Conservation (phyloP, 306 rosid species). For the Ormosia emarginata region DNA sequence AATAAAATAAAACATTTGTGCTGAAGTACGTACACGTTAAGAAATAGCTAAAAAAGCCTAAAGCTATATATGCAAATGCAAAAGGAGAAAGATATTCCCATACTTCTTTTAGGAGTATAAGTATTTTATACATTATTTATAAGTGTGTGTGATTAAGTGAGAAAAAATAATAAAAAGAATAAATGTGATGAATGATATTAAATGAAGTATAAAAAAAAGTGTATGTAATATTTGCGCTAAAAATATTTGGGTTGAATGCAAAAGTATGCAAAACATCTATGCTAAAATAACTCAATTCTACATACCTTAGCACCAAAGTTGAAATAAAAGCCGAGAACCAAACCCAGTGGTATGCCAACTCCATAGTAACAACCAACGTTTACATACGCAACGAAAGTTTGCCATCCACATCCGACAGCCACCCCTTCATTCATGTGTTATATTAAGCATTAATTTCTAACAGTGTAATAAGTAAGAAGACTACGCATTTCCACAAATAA, state of each 20-base stretch:
- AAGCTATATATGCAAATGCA: background rate
- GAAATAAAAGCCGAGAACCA: constrained; percentile 61
- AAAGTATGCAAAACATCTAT: background rate
- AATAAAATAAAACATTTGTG: background rate
- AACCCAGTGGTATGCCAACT: constrained; percentile 66
- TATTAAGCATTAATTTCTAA: background rate
- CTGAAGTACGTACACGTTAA: too few relatives aligned
- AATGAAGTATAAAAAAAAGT: too few relatives aligned
- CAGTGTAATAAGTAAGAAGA: background rate
- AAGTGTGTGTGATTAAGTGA: too few relatives aligned
- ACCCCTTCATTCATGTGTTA: constrained; percentile 45
- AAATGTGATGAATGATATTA: too few relatives aligned
- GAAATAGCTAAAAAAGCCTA: background rate
- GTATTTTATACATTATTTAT: too few relatives aligned
- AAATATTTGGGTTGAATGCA: too few relatives aligned
- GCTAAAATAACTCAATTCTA: background rate
- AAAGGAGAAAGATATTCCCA: too few relatives aligned
- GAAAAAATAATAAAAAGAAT: too few relatives aligned
- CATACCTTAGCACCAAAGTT: constrained; percentile 66
- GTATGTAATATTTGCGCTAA: too few relatives aligned
- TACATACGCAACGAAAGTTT: constrained; percentile 74
- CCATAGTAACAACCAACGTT: constrained; percentile 67
- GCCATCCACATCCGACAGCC: constrained; percentile 98
- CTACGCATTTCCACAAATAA: background rate
- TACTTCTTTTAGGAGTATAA: too few relatives aligned